These are phyloP conservation scores for Grosmannia serpens DNA, from an alignment of 2,329 filamentous ascomycete genomes.

Conservation along the genomic window DNA sequence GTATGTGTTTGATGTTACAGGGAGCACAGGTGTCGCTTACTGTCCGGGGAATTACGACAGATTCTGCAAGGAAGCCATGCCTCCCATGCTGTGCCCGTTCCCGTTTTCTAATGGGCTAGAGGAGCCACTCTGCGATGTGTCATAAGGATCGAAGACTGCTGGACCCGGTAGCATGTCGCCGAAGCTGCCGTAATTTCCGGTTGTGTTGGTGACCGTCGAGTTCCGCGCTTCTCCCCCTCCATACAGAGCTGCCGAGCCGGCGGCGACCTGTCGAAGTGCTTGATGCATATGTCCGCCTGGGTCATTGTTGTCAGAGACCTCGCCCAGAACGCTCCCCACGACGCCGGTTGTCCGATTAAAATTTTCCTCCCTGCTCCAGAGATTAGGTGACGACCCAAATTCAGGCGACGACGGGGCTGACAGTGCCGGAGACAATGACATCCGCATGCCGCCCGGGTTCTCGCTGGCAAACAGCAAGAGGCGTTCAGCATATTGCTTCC, in stretches of 20 bases:
- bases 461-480: conserved; percentile 29
- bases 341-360: neutral
- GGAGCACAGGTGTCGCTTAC: neutral
- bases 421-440: conserved; percentile 21
- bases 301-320: neutral
- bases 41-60: neutral
- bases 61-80: neutral
- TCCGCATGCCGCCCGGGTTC: conserved; percentile 25
- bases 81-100: neutral
- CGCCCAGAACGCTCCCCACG: conserved; percentile 6
- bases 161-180: neutral
- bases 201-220: neutral
- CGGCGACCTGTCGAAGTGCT: neutral
- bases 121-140: neutral
- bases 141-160: neutral
- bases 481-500: conserved; percentile 30
- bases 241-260: neutral
- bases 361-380: neutral
- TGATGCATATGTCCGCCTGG: neutral
- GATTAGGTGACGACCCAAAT: neutral
- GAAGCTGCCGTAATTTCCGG: neutral
- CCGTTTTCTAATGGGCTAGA: neutral
- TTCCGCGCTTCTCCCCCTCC: neutral
- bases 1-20: neutral
- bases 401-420: conserved; percentile 11